Base-by-base conservation (phyloP, 2,329 filamentous ascomycete genomes). In the Parafenestella ontariensis region DNA sequence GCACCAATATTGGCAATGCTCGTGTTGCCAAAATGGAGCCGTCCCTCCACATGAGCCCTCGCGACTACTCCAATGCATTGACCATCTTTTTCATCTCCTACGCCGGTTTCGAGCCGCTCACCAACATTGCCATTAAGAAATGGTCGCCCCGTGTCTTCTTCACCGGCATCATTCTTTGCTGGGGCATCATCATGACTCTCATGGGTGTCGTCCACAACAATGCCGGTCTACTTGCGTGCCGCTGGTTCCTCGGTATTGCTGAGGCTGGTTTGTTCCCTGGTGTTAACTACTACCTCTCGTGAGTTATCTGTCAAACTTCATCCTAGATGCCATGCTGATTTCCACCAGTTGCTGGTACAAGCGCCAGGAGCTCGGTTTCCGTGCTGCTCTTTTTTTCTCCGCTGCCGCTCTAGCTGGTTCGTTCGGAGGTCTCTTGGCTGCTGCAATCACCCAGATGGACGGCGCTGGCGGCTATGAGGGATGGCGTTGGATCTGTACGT, bases 71-170 rank as follows among this genome's bases (percentile, higher is more conserved):
- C 4, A 84, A 83, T 1, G 85, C 86, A 0, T 67, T 90, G 46
- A 89, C 87, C 1, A 74, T 90, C 1, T 90, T 89, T 72, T 90
- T 90, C 69, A 77, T 81, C 56, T 78, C 77, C 1, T 82, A 82
- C 56, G 77, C 79, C n/a, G 68, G 77, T 20, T 75, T 80, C 41
- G 79, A 81, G 64, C 78, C 73, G 3, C 83, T 86, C 0, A 87
- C 84, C 65, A 88, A 87, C 62, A 84, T 87, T 54, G 74, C 87
- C 15, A 80, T 88, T 33, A 88, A 87, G 66, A 77, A 79, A 2
- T 87, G 84, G 2, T 85, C 82, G 0, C 85, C 85, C 0, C 70
- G 71, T 44, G 65, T 73, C 49, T 75, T 74, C 59, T 74, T 75
- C 59, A 73, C 72, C 5, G 51, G 78, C 0, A 77, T 87, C 11